Evolutionary conservation across 495 filamentous ascomycete species (phyloP).

Genomic region (Neurospora sp.): DNA sequence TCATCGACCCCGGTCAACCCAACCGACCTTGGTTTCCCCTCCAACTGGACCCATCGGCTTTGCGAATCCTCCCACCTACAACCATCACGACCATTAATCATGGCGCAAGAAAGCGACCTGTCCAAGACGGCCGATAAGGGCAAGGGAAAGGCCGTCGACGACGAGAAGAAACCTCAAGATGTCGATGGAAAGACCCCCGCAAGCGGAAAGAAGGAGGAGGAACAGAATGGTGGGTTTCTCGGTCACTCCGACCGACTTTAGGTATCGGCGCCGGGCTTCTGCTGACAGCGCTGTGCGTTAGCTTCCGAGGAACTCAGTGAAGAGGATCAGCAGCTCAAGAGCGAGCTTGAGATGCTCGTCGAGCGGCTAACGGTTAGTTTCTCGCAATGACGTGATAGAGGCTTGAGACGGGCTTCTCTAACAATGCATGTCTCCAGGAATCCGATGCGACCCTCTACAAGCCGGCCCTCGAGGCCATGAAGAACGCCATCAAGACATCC

Average conservation of each 20-base stretch:
- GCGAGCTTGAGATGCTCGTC: constrained; percentile 96
- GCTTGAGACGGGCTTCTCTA: constrained; percentile 16
- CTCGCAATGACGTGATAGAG: not conserved
- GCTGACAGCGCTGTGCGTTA: constrained; percentile 15
- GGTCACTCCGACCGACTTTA: constrained; percentile 1
- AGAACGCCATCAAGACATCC: constrained; percentile 94
- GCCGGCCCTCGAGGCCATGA: constrained; percentile 87
- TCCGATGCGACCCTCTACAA: constrained; percentile 80
- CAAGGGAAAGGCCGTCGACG: constrained; percentile 78
- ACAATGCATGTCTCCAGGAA: constrained; percentile 45
- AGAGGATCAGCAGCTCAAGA: constrained; percentile 96
- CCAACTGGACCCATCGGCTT: not conserved
- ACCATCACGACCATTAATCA: constrained; percentile 26
- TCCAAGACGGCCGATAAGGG: constrained; percentile 82
- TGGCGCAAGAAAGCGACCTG: constrained; percentile 89
- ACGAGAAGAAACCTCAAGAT: constrained; percentile 52
- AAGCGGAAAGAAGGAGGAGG: constrained; percentile 68
- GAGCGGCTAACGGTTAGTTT: constrained; percentile 76
- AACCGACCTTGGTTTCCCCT: not conserved
- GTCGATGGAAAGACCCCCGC: constrained; percentile 54
- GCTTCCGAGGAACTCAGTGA: constrained; percentile 77
- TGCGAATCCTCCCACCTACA: constrained; percentile 1
- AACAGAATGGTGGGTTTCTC: constrained; percentile 37
- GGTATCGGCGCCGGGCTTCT: constrained; percentile 3
- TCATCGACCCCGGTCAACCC: not conserved